A percentile compares a stretch with the other conserved stretches of the same genome.
These are phyloP conservation scores for Fusarium dlaminii DNA, from an alignment of 2,329 filamentous ascomycete species.

Conservation along the genomic window DNA sequence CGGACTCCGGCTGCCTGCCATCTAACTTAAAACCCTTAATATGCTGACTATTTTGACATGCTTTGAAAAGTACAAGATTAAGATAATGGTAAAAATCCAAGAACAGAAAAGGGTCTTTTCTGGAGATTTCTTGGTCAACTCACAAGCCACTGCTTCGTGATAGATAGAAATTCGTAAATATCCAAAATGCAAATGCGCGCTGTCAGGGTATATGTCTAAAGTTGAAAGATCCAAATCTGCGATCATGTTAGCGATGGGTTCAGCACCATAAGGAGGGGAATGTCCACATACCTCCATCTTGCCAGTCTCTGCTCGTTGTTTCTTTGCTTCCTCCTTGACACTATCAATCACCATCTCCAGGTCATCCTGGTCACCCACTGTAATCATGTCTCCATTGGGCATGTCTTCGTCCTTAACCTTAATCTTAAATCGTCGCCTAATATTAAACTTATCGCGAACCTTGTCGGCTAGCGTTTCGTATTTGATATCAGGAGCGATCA, in stretches of 20 bases:
- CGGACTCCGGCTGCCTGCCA: conserved; percentile 29
- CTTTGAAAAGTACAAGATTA: conserved; percentile 31
- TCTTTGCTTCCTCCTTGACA: conserved; percentile 74
- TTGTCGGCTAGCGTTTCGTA: conserved; percentile 82
- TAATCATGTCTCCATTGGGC: conserved; percentile 89
- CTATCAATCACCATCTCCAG: conserved; percentile 84
- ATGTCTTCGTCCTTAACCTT: conserved; percentile 85
- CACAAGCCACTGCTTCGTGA: conserved; percentile 33
- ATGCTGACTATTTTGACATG: conserved; percentile 23
- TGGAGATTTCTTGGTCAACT: conserved; percentile 2
- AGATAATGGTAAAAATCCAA: conserved; percentile 15
- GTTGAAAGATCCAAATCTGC: conserved; percentile 60
- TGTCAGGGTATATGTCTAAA: conserved; percentile 47
- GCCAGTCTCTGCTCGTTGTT: conserved; percentile 81
- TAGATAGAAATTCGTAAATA: conserved; percentile 16
- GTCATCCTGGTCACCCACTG: conserved; percentile 96
- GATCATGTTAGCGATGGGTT: conserved; percentile 36
- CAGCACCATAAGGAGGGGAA: not conserved
- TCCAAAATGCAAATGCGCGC: conserved; percentile 37
- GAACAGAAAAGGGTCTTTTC: conserved; percentile 7
- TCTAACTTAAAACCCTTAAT: conserved; percentile 27
- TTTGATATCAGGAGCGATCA: conserved; percentile 77
- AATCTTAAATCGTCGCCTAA: conserved; percentile 83
- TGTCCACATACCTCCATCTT: conserved; percentile 86
- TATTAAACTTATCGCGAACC: conserved; percentile 86